Conservation (phyloP, 1,139 yeast species). For the Debaryomyces sp. region DNA sequence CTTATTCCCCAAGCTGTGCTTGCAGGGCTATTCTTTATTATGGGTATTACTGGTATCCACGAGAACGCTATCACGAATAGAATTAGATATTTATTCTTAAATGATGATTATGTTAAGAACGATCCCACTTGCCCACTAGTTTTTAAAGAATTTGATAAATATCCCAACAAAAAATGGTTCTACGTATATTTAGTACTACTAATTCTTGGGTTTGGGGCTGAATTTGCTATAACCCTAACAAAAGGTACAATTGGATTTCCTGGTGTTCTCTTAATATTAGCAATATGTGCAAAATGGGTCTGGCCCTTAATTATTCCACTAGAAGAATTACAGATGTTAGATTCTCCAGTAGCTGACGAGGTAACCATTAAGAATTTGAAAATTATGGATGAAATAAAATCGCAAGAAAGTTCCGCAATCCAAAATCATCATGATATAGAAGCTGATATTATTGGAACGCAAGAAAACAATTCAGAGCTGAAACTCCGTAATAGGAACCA, state of each 20-base stretch:
- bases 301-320: slow-evolving; percentile 67
- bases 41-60: slow-evolving; percentile 84
- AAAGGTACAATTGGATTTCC: slow-evolving; percentile 96
- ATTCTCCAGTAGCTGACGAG: slow-evolving; percentile 69
- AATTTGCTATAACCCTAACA: slow-evolving; percentile 83
- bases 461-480: neutral
- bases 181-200: slow-evolving; percentile 59
- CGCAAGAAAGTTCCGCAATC: neutral
- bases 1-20: slow-evolving; percentile 92
- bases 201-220: slow-evolving; percentile 70
- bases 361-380: slow-evolving; percentile 12
- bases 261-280: slow-evolving; percentile 60
- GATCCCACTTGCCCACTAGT: slow-evolving; percentile 40
- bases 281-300: slow-evolving; percentile 67
- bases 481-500: neutral
- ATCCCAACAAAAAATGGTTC: slow-evolving; percentile 52
- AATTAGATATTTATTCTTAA: slow-evolving; percentile 66
- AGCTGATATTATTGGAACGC: neutral
- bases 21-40: slow-evolving; percentile 88
- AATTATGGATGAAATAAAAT: slow-evolving; percentile 7
- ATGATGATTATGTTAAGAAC: slow-evolving; percentile 43
- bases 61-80: slow-evolving; percentile 66
- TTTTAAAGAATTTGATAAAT: slow-evolving; percentile 35
- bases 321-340: slow-evolving; percentile 63
- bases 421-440: neutral